Conservation (phyloP, 257 asterid genomes). For the Galeopsis tetrahit region DNA sequence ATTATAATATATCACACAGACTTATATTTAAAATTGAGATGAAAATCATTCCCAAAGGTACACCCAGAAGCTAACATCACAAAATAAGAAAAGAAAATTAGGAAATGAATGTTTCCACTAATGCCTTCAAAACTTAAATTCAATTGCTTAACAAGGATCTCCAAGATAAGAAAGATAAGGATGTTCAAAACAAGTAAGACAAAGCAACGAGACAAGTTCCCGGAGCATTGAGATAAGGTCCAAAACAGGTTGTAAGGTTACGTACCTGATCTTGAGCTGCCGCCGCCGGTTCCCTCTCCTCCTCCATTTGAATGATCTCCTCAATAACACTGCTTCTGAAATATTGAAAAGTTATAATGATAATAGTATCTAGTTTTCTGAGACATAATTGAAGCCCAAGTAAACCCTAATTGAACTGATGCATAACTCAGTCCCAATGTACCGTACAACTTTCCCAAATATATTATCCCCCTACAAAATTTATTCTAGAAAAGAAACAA, state of each 20-base stretch:
- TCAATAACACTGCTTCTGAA: conserved; percentile 27
- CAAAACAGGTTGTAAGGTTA: background rate
- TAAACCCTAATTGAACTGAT: background rate
- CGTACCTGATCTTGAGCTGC: background rate
- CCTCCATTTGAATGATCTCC: background rate
- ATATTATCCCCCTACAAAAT: background rate
- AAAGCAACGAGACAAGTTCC: background rate
- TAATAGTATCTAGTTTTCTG: background rate
- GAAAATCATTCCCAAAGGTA: background rate
- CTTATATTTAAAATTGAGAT: background rate
- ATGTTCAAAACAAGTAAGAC: background rate
- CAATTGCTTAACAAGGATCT: background rate
- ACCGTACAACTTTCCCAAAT: background rate
- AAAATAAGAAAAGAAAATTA: background rate
- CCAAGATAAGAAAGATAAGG: background rate
- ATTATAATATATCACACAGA: background rate
- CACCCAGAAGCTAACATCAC: background rate
- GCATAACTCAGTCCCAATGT: background rate
- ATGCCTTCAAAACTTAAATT: background rate
- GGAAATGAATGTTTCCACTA: background rate
- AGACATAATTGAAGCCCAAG: background rate
- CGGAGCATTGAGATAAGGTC: background rate
- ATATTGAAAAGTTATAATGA: background rate
- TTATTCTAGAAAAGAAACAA: background rate
- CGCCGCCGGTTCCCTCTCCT: background rate